Conservation (phyloP, 1,284 basidiomycete species). For the Schizophyllum commune region DNA sequence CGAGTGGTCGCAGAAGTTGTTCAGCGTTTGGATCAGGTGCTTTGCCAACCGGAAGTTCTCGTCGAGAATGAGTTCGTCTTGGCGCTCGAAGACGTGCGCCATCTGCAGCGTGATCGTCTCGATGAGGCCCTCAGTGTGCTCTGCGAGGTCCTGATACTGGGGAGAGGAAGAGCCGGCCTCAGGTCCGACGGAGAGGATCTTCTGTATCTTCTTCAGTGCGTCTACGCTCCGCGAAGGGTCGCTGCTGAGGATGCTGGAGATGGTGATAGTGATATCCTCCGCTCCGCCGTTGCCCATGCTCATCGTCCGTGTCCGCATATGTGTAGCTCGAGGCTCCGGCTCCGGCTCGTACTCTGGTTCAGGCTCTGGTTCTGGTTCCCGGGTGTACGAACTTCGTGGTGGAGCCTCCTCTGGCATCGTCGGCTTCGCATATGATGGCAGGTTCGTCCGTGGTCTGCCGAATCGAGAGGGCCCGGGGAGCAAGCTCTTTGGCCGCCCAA, state of each 20-base stretch:
- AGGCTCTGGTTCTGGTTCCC: not conserved
- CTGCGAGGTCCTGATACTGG: constrained; percentile 70
- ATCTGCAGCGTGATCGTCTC: constrained; percentile 86
- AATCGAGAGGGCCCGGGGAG: constrained; percentile 54
- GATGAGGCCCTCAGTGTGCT: constrained; percentile 80
- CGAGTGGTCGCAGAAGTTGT: constrained; percentile 84
- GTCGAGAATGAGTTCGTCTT: constrained; percentile 62
- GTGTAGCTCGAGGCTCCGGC: constrained; percentile 2
- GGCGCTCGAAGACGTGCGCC: constrained; percentile 80
- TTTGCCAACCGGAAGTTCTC: constrained; percentile 89
- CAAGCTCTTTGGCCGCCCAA: constrained; percentile 51
- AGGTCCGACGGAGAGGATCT: constrained; percentile 66
- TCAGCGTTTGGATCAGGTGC: constrained; percentile 91
- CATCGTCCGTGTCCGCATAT: constrained; percentile 6
- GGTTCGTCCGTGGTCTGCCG: constrained; percentile 45
- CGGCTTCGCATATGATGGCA: constrained; percentile 21
- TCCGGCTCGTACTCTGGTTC: constrained; percentile 9
- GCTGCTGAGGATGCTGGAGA: constrained; percentile 79
- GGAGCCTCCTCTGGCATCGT: constrained; percentile 18
- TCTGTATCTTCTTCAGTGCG: constrained; percentile 87
- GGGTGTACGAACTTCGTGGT: constrained; percentile 5
- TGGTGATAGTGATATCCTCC: constrained; percentile 68
- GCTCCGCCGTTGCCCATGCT: constrained; percentile 18
- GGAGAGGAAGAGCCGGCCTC: constrained; percentile 61
- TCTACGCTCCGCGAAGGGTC: constrained; percentile 86